Conservation (phyloP, 305 asterid genomes). For the Euphrasia arctica region DNA sequence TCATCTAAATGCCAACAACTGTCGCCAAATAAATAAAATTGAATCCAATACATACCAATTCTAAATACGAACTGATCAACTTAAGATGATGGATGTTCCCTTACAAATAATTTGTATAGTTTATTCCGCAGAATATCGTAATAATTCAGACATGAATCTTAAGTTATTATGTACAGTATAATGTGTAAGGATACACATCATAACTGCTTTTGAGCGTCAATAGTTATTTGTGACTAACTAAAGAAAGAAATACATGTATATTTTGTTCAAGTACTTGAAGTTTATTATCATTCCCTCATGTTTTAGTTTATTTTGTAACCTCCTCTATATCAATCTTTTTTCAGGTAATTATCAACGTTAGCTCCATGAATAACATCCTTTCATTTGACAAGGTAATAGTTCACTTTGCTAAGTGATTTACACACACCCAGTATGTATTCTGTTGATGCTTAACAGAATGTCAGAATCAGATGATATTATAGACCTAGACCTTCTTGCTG, state of each 20-base stretch:
- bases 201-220: neutral
- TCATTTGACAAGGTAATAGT: conserved; percentile 84
- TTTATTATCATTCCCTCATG: conserved; percentile 19
- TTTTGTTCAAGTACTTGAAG: too few species aligned
- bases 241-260: conserved; percentile 11
- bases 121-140: too few species aligned
- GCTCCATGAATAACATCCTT: conserved; percentile 74
- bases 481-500: conserved; percentile 3
- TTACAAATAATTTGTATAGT: too few species aligned
- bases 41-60: too few species aligned
- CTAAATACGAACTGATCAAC: too few species aligned
- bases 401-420: conserved; percentile 7
- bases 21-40: too few species aligned
- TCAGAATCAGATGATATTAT: conserved; percentile 12
- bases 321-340: conserved; percentile 26
- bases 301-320: conserved; percentile 22
- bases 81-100: too few species aligned
- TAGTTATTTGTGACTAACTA: neutral
- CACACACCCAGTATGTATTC: conserved; percentile 18
- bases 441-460: conserved; percentile 17
- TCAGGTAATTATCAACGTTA: conserved; percentile 80
- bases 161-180: conserved; percentile 7
- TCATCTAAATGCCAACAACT: too few species aligned
- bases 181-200: conserved; percentile 4
- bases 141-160: neutral